These are phyloP conservation scores for Blastocystis sp. DNA, from an alignment of 352 stramenopile genomes.

Conservation along the genomic window DNA sequence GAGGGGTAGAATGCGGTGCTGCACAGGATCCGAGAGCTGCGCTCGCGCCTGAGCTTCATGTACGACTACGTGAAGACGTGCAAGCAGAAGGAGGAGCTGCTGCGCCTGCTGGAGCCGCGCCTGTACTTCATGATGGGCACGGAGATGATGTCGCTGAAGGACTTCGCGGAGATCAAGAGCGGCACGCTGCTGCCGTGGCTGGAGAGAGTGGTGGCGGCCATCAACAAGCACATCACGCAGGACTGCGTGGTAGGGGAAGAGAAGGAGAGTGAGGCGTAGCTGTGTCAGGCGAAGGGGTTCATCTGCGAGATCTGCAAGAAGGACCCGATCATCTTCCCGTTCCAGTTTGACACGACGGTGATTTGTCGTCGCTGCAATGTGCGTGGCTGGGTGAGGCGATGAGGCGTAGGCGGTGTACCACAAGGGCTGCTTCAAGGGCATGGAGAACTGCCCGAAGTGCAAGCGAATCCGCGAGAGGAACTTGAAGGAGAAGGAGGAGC, in stretches of 20 bases:
- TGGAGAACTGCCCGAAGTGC: conserved; percentile 71
- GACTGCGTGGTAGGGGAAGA: conserved; percentile 15
- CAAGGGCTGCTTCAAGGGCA: conserved; percentile 27
- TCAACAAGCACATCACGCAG: conserved; percentile 41
- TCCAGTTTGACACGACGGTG: conserved; percentile 42
- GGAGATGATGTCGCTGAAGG: conserved; percentile 64
- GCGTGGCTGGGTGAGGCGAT: neutral
- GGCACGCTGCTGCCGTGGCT: conserved; percentile 57
- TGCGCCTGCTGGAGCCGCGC: conserved; percentile 27
- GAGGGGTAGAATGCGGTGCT: neutral
- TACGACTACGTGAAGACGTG: conserved; percentile 67
- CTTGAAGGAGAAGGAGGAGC: conserved; percentile 45
- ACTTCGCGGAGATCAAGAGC: conserved; percentile 46
- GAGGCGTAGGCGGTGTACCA: conserved; percentile 43
- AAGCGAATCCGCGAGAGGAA: conserved; percentile 15
- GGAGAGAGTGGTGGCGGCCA: neutral
- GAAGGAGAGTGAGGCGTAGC: neutral
- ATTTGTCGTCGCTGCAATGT: conserved; percentile 62
- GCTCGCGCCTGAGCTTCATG: conserved; percentile 29
- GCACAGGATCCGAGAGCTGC: neutral
- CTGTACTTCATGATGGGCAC: conserved; percentile 67
- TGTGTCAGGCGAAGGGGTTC: conserved; percentile 65
- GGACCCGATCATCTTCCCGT: conserved; percentile 46
- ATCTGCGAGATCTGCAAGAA: conserved; percentile 67
- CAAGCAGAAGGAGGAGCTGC: conserved; percentile 46